A percentile compares a stretch with the other conserved stretches of the same genome.
These are phyloP conservation scores for Yamadazyma tumulicola DNA, from an alignment of 805 yeast species.

Conservation along the genomic window DNA sequence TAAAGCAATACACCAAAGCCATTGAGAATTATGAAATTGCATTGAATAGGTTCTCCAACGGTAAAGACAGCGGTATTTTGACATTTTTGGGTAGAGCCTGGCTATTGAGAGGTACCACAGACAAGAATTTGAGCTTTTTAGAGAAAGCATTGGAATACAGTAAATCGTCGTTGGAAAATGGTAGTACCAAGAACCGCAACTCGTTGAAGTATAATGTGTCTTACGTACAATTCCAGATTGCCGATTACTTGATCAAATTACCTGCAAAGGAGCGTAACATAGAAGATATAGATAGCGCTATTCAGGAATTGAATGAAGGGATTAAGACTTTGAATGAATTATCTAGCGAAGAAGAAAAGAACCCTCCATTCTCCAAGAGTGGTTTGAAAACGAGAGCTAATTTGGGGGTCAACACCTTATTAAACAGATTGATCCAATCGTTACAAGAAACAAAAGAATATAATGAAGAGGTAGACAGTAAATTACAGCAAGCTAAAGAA, in stretches of 20 bases:
- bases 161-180: slow-evolving; percentile 47
- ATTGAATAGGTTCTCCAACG: slow-evolving; percentile 57
- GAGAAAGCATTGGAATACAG: slow-evolving; percentile 62
- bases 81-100: slow-evolving; percentile 84
- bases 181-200: slow-evolving; percentile 28
- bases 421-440: slow-evolving; percentile 65
- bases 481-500: slow-evolving; percentile 71
- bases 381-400: slow-evolving; percentile 85
- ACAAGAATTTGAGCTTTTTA: slow-evolving; percentile 59
- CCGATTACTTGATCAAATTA: slow-evolving; percentile 71
- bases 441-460: slow-evolving; percentile 68
- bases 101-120: slow-evolving; percentile 72
- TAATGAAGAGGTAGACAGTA: slow-evolving; percentile 54
- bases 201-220: slow-evolving; percentile 75
- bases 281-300: slow-evolving; percentile 56
- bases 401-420: slow-evolving; percentile 74
- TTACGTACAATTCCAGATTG: slow-evolving; percentile 78
- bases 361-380: slow-evolving; percentile 74
- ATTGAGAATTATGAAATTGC: slow-evolving; percentile 88
- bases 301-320: slow-evolving; percentile 59
- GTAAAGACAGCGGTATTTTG: slow-evolving; percentile 61
- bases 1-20: slow-evolving; percentile 79
- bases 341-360: slow-evolving; percentile 47
- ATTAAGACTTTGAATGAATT: slow-evolving; percentile 55
- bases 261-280: slow-evolving; percentile 55